Conservation (phyloP, 2,329 filamentous ascomycete species). For the Chrysoporthe puriensis region DNA sequence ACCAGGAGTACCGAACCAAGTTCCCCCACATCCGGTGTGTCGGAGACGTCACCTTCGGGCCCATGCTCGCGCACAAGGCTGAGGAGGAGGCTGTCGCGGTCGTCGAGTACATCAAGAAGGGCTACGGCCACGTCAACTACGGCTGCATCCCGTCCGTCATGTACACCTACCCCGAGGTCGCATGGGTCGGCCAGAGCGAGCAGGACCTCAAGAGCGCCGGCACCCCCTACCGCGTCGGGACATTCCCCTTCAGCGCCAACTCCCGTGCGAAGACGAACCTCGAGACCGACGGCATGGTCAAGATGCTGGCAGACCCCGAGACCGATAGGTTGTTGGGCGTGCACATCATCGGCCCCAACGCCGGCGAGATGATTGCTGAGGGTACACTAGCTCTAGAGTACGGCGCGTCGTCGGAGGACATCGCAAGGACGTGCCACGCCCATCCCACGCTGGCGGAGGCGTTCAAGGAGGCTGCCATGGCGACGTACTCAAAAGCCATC, state of each 20-base stretch:
- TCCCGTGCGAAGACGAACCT: conserved; percentile 98
- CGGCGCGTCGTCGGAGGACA: conserved; percentile 92
- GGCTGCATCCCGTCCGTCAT: conserved; percentile 96
- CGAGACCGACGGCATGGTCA: conserved; percentile 93
- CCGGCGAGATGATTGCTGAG: conserved; percentile 99
- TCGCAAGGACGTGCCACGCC: conserved; percentile 92
- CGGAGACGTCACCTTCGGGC: conserved; percentile 94
- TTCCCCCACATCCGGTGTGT: conserved; percentile 95
- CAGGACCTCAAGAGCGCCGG: conserved; percentile 89
- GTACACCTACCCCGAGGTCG: conserved; percentile 98
- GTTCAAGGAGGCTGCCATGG: conserved; percentile 99
- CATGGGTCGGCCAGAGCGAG: conserved; percentile 98
- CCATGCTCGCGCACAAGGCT: conserved; percentile 99
- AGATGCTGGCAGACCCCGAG: conserved; percentile 95
- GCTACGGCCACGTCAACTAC: conserved; percentile 98
- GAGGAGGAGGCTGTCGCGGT: conserved; percentile 97
- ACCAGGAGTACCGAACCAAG: conserved; percentile 99
- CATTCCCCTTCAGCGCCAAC: conserved; percentile 98
- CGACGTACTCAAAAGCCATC: conserved; percentile 92
- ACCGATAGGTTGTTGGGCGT: conserved; percentile 94
- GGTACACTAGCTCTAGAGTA: conserved; percentile 95
- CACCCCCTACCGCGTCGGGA: conserved; percentile 89
- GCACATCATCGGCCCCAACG: conserved; percentile 94
- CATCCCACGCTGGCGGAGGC: conserved; percentile 96
- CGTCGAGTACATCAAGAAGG: conserved; percentile 97